Conservation (phyloP, 75 land plant genomes). For the Pinus tabuliformis region DNA sequence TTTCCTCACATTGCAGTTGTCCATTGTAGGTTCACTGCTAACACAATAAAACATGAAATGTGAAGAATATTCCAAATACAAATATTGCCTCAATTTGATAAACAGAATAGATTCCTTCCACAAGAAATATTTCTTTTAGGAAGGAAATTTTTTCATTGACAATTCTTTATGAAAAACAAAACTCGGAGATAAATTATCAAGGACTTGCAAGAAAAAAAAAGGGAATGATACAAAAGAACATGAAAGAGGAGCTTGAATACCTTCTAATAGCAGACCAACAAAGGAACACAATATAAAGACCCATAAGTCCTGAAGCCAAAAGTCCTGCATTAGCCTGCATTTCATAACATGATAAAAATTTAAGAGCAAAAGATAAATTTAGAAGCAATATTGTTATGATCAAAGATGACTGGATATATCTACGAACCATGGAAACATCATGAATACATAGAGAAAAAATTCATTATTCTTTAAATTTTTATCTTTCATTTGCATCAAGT, state of each 20-base stretch:
- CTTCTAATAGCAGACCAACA: conserved; percentile 96
- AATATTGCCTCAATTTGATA: background rate
- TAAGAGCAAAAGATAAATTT: background rate
- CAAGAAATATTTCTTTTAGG: background rate
- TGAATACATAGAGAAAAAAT: background rate
- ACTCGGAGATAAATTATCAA: background rate
- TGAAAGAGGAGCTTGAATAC: conserved; percentile 15
- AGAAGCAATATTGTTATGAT: background rate
- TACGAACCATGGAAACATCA: background rate
- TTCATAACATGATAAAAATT: background rate
- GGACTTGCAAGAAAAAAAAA: background rate
- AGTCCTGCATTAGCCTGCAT: conserved; percentile 80
- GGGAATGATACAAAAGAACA: conserved; percentile 9
- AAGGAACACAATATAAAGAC: conserved; percentile 71
- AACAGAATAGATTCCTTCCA: background rate
- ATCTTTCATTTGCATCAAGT: background rate
- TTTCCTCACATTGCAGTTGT: conserved; percentile 46
- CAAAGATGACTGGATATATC: background rate
- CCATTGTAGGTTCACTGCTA: conserved; percentile 71
- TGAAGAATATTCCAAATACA: conserved; percentile 1
- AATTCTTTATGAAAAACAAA: background rate
- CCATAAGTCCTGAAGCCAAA: conserved; percentile 78
- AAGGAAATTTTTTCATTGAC: background rate
- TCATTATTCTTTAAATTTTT: background rate
- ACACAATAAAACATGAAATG: conserved; percentile 8